Evolutionary conservation across 1,284 basidiomycete genomes (phyloP).

Genomic region (Cryptococcus sp.): DNA sequence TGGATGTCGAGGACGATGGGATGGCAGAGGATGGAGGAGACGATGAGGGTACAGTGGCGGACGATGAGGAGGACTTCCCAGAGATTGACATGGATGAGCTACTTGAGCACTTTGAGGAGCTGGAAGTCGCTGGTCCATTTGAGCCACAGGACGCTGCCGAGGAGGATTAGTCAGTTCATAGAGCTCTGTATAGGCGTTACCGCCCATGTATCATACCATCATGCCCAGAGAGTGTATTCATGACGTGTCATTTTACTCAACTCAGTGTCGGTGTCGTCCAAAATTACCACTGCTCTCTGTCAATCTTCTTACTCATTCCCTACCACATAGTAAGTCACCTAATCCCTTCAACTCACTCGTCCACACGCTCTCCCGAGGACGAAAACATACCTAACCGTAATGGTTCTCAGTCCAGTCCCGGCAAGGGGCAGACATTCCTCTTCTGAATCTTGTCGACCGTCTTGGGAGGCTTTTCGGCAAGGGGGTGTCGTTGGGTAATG

Average conservation of each 20-base stretch:
- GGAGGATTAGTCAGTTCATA: not conserved
- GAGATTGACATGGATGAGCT: slow-evolving; percentile 82
- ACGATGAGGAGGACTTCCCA: slow-evolving; percentile 77
- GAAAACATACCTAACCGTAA: slow-evolving; percentile 16
- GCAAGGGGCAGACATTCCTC: slow-evolving; percentile 2
- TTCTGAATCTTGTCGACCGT: slow-evolving; percentile 15
- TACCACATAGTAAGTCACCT: not conserved
- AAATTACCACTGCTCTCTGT: not conserved
- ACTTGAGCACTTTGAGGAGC: slow-evolving; percentile 79
- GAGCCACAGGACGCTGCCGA: slow-evolving; percentile 1
- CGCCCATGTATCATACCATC: not conserved
- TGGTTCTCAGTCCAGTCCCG: slow-evolving; percentile 11
- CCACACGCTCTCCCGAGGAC: slow-evolving; percentile 11
- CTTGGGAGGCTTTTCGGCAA: slow-evolving; percentile 15
- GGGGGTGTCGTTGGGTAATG: slow-evolving; percentile 35
- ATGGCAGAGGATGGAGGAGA: slow-evolving; percentile 49
- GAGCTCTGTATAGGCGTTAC: not conserved
- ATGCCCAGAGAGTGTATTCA: no score
- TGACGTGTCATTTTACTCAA: not conserved
- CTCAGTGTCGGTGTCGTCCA: not conserved
- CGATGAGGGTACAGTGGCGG: slow-evolving; percentile 34
- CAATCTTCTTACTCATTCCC: not conserved
- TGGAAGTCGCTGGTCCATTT: slow-evolving; percentile 43
- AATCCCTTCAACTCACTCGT: not conserved
- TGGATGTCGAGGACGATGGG: slow-evolving; percentile 66